Evolutionary conservation across 2,329 filamentous ascomycete genomes (phyloP).

Genomic region (Fusarium domesticum): DNA sequence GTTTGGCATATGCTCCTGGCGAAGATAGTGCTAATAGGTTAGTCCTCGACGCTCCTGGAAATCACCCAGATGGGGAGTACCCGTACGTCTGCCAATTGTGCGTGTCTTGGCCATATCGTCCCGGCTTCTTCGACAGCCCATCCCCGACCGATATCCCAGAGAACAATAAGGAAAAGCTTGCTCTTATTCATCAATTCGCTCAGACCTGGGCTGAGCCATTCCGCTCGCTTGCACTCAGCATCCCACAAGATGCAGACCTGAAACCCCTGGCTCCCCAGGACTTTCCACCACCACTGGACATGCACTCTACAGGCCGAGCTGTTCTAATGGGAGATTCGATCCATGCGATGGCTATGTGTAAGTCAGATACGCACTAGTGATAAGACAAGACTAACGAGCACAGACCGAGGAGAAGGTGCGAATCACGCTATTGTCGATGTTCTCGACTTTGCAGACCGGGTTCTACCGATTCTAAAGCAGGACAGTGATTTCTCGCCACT

Average conservation of each 20-base stretch:
- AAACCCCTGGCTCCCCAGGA: constrained; percentile 48
- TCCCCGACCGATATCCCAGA: constrained; percentile 40
- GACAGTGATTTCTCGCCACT: constrained; percentile 7
- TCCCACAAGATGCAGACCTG: constrained; percentile 42
- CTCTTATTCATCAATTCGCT: constrained; percentile 44
- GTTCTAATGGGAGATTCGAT: constrained; percentile 54
- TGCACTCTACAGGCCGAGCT: constrained; percentile 40
- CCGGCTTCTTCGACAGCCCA: constrained; percentile 33
- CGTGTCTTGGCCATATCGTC: constrained; percentile 48
- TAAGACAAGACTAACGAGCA: fast-evolving
- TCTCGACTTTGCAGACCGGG: constrained; percentile 39
- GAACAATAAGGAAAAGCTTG: constrained; percentile 37
- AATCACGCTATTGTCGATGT: constrained; percentile 56
- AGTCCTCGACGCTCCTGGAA: constrained; percentile 50
- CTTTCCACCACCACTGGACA: constrained; percentile 40
- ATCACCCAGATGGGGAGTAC: constrained; percentile 32
- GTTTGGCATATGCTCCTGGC: constrained; percentile 5
- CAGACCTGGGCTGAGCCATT: constrained; percentile 50
- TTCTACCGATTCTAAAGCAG: constrained; percentile 20
- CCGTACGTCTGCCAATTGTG: constrained; percentile 48
- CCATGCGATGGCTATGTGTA: constrained; percentile 61
- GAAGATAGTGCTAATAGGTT: not conserved
- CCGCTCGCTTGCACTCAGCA: constrained; percentile 37
- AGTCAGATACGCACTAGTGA: constrained; percentile 18
- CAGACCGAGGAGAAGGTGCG: constrained; percentile 56